phyloP scores from a whole-genome alignment of 2,329 filamentous ascomycete genomes.

The Hypoxylon sp. region DNA sequence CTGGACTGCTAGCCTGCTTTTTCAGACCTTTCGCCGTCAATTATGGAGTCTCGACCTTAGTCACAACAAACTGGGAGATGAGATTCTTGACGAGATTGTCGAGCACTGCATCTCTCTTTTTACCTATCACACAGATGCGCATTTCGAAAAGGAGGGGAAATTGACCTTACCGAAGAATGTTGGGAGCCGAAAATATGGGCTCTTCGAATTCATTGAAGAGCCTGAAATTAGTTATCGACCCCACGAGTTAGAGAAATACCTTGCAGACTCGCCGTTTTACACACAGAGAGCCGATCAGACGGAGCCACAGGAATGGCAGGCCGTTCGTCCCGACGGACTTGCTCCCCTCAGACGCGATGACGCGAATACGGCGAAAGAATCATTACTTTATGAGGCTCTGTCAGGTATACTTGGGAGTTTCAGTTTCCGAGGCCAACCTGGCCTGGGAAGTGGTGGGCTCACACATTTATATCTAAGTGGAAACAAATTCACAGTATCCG shows the following conservation, averaged over 20 bases:
- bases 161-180: slow-evolving; percentile 52
- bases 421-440: slow-evolving; percentile 48
- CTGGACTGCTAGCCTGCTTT: slow-evolving; percentile 52
- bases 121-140: slow-evolving; percentile 56
- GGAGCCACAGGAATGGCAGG: slow-evolving; percentile 50
- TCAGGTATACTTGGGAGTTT: slow-evolving; percentile 32
- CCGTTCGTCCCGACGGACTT: slow-evolving; percentile 57
- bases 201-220: slow-evolving; percentile 64
- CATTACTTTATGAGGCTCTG: slow-evolving; percentile 49
- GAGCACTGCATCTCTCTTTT: slow-evolving; percentile 54
- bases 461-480: slow-evolving; percentile 70
- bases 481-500: slow-evolving; percentile 63
- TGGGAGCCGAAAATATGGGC: slow-evolving; percentile 58
- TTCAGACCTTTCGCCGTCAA: slow-evolving; percentile 56
- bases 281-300: slow-evolving; percentile 44
- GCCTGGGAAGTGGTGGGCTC: slow-evolving; percentile 55
- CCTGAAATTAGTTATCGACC: slow-evolving; percentile 63
- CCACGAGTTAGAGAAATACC: slow-evolving; percentile 63
- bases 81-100: slow-evolving; percentile 55
- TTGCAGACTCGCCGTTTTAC: slow-evolving; percentile 65
- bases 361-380: slow-evolving; percentile 52
- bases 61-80: slow-evolving; percentile 67
- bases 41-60: slow-evolving; percentile 72
- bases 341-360: slow-evolving; percentile 54
- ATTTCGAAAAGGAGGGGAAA: slow-evolving; percentile 64